These are phyloP conservation scores for Aspergillus melleus DNA, from an alignment of 2,329 filamentous ascomycete genomes.

Conservation along the genomic window DNA sequence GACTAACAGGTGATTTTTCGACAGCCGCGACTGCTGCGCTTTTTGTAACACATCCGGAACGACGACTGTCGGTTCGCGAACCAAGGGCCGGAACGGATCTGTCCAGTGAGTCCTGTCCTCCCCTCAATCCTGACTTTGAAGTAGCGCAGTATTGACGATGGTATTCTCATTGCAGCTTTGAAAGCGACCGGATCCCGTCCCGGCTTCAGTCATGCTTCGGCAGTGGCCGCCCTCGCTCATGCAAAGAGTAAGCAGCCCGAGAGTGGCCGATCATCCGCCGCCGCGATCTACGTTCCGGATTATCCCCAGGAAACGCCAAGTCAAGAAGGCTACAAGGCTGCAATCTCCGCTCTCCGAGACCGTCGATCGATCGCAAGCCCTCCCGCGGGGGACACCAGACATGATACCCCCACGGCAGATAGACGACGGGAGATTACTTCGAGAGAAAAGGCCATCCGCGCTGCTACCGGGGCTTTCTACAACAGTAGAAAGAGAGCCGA, in stretches of 20 bases:
- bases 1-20: constrained; percentile 8
- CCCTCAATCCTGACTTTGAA: not conserved
- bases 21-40: constrained; percentile 62
- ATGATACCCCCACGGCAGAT: constrained; percentile 60
- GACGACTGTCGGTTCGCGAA: constrained; percentile 29
- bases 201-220: constrained; percentile 57
- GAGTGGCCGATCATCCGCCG: constrained; percentile 53
- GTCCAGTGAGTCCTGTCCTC: constrained; percentile 22
- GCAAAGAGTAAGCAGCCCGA: constrained; percentile 66
- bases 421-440: constrained; percentile 42
- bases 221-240: constrained; percentile 74
- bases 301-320: constrained; percentile 57
- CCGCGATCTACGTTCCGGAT: constrained; percentile 59
- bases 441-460: constrained; percentile 66
- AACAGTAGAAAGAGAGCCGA: constrained; percentile 61
- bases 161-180: constrained; percentile 18
- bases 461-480: constrained; percentile 75
- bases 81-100: constrained; percentile 20
- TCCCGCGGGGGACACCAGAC: constrained; percentile 16
- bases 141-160: not conserved
- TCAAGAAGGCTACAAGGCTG: constrained; percentile 71
- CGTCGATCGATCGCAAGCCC: constrained; percentile 18
- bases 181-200: constrained; percentile 60
- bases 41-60: constrained; percentile 51
- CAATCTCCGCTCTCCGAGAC: constrained; percentile 59